Base-by-base conservation (phyloP, 1,284 basidiomycete species). In the Wallemia mellicola region DNA sequence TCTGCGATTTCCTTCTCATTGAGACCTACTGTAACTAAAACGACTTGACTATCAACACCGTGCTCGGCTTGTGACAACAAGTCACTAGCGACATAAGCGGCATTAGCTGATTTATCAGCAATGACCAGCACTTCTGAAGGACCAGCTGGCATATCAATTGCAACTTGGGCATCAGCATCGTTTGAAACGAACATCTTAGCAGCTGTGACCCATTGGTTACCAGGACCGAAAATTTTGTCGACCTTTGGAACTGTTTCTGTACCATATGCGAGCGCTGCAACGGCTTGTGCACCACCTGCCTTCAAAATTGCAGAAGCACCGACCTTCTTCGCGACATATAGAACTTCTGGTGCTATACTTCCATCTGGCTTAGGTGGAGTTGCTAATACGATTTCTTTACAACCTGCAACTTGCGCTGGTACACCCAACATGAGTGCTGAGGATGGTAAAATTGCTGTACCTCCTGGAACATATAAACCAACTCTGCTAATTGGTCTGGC, bases 171-270 rank as follows among this genome's bases (percentile, higher is more conserved):
- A 67, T 91, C 85, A n/a, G 89, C 89, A 69, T 98, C 94, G 70
- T 95, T 95, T 71, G 95, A 91, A 24, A 96, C 89, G 62, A 95
- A 73, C 94, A 98, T 95, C 75, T 99, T 99, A 61, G 92, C 92
- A 0, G 94, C 94, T 0, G 92, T 98, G 26, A 99, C 94, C 83
- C 92, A 99, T 70, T 98, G 94, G 69, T 98, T 98, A 25, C 94
- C 94, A 1, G 94, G 94, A 22, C 94, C 94, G 66, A 95, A 94
- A 65, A 98, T 92, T 73, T 95, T 99, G 76, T 98, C 94, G 19
- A 98, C 94, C 73, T 99, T 98, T n/a, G 89, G 88, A 7, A 92
- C 88, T 1, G 82, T 82, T 67, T 83, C 75, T 2, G 94, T 98
- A 17, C 94, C 94, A 70, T 96, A 98, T 1, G 94, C 94, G 72